A percentile compares a stretch with the other conserved stretches of the same genome.
These are phyloP conservation scores for Teratosphaeria viscida DNA, from an alignment of 2,329 filamentous ascomycete genomes.

Conservation along the genomic window DNA sequence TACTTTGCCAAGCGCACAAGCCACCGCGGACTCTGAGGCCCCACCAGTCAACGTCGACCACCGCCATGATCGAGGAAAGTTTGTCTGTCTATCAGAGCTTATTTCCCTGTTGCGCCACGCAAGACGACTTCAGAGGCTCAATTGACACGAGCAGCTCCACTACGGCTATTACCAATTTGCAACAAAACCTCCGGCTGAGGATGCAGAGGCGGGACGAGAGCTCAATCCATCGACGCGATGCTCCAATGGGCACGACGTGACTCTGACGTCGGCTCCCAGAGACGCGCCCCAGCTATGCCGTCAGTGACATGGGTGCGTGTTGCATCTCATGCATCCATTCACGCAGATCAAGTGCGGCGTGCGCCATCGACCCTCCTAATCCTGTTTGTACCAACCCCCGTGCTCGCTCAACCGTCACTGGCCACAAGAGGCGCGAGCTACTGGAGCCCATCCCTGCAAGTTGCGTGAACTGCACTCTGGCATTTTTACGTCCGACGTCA, in stretches of 20 bases:
- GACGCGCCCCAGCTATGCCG: constrained; percentile 4
- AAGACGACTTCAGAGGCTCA: not conserved
- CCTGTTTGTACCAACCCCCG: constrained; percentile 11
- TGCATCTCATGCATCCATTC: not conserved
- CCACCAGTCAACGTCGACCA: not conserved
- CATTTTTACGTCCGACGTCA: constrained; percentile 5
- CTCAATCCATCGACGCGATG: not conserved
- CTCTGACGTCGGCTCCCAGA: not conserved
- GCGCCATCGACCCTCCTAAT: constrained; percentile 8
- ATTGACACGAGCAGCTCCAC: not conserved
- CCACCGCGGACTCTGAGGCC: not conserved
- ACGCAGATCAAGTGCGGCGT: constrained; percentile 4
- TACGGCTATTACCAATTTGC: not conserved
- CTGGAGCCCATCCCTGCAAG: constrained; percentile 8
- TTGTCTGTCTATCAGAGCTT: not conserved
- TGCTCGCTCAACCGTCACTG: constrained; percentile 7
- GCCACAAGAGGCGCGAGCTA: constrained; percentile 20
- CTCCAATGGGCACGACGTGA: not conserved
- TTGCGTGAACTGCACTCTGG: not conserved
- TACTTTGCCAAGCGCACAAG: not conserved
- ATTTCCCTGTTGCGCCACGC: not conserved
- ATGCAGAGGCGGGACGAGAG: not conserved
- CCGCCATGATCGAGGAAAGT: not conserved
- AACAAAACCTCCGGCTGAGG: not conserved
- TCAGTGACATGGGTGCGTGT: constrained; percentile 5